Base-by-base conservation (phyloP, 164 flowering plant species). In the Nelumbo lutea region DNA sequence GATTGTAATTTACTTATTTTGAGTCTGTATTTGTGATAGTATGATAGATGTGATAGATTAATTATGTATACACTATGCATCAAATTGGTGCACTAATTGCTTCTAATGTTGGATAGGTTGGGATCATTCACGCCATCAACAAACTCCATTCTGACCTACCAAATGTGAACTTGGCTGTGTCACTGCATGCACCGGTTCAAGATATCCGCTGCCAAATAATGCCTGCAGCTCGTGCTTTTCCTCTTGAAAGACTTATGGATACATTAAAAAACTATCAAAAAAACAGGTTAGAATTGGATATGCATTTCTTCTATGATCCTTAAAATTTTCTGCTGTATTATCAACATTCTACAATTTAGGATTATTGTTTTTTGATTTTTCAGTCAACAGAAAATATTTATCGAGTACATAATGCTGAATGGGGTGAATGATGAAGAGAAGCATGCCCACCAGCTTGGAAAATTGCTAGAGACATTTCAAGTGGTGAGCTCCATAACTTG, bases 191-290 rank as follows among this genome's bases (percentile, higher is more conserved):
- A 55, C 97, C 99, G 27, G 84, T 84, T 64, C 99, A 95, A 80
- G 93, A 92, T 2, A 85, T 92, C 56, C 96, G 99, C 15, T 95
- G 99, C 72, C 87, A 88, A 68, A 90, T 92, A 71, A 95, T 95
- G 98, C 98, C 99, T 60, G 94, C 99, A 57, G 99, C 99, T 61
- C 79, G 96, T 56, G 98, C 96, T 68, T 95, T 95, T 80, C 98
- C 99, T 72, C 68, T 95, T 68, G 89, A 79, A 55, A 90, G 69
- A 73, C 95, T 95, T 56, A 92, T 95, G 95, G 85, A 84, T 72
- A 55, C 93, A 48, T 79, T 95, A 48, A 81, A 62, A 62, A 70
- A 68, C 66, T 95, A 89, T 78, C 99, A 95, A 72, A 82, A 76
- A 75, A 86, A 78, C 50, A 85, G 96, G 98, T 84, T 50, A 59